phyloP scores from a whole-genome alignment of 345 rosid species.

The Eucalyptus regnans region DNA sequence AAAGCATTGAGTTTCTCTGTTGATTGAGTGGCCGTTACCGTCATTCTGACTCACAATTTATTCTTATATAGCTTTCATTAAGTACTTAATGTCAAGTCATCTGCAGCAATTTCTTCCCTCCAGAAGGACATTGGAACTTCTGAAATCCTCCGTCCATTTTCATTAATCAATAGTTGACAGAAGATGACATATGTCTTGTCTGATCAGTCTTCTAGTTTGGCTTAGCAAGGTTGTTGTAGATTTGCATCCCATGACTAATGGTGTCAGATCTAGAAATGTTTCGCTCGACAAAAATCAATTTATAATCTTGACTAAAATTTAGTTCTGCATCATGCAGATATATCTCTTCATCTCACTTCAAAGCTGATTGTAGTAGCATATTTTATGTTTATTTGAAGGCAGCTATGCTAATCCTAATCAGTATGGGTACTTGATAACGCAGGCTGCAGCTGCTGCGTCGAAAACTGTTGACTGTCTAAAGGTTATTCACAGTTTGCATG shows the following conservation, averaged over 20 bases:
- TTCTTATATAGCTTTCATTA: background rate
- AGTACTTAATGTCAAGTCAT: background rate
- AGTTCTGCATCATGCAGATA: background rate
- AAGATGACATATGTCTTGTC: background rate
- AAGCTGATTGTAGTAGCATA: background rate
- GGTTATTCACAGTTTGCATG: constrained; percentile 82
- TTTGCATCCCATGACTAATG: background rate
- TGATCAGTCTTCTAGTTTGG: background rate
- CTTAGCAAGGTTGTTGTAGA: background rate
- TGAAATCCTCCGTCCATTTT: background rate
- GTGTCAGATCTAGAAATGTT: background rate
- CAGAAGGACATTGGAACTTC: background rate
- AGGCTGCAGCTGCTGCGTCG: constrained; percentile 42
- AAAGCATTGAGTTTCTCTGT: background rate
- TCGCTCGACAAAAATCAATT: background rate
- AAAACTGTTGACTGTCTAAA: constrained; percentile 94
- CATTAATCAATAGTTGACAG: background rate
- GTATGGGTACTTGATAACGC: background rate
- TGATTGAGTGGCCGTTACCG: background rate
- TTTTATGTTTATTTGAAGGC: background rate
- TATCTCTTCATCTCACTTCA: background rate
- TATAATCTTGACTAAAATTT: background rate
- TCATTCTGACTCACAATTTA: background rate
- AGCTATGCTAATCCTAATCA: background rate
- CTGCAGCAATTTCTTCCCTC: background rate